These are phyloP conservation scores for Penicillium aurantiogriseum DNA, from an alignment of 2,329 filamentous ascomycete species.

Conservation along the genomic window DNA sequence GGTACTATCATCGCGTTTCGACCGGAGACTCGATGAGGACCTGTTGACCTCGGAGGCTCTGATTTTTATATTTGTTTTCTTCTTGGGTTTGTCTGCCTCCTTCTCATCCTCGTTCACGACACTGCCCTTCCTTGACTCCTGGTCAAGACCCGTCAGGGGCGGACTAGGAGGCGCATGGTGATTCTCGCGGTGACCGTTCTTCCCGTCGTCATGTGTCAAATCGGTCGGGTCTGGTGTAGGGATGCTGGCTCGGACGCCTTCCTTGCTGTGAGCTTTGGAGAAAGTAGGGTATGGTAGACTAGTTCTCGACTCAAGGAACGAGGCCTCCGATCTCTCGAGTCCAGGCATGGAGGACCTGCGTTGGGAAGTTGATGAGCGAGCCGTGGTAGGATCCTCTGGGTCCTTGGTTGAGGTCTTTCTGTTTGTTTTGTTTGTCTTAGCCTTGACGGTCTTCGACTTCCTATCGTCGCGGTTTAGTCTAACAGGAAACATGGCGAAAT, in stretches of 20 bases:
- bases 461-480: constrained; percentile 39
- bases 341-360: constrained; percentile 55
- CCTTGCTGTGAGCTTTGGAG: constrained; percentile 89
- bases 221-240: constrained; percentile 73
- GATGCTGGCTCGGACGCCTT: constrained; percentile 61
- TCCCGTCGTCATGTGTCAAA: constrained; percentile 51
- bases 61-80: constrained; percentile 38
- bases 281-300: constrained; percentile 75
- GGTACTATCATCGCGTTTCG: constrained; percentile 37
- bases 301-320: constrained; percentile 45
- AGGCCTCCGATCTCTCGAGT: constrained; percentile 40
- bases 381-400: constrained; percentile 26
- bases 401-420: constrained; percentile 32
- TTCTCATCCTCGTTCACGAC: constrained; percentile 31
- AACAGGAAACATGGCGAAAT: constrained; percentile 37
- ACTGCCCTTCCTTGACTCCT: constrained; percentile 39
- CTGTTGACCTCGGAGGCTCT: constrained; percentile 37
- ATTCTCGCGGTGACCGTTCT: constrained; percentile 32
- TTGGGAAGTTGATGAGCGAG: constrained; percentile 24
- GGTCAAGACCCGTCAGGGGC: constrained; percentile 47
- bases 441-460: constrained; percentile 10
- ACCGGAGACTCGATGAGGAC: constrained; percentile 44
- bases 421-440: constrained; percentile 2
- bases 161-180: constrained; percentile 48
- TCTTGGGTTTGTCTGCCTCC: constrained; percentile 36